These are phyloP conservation scores for Gloeophyllum trabeum DNA, from an alignment of 768 basidiomycete species.

Conservation along the genomic window DNA sequence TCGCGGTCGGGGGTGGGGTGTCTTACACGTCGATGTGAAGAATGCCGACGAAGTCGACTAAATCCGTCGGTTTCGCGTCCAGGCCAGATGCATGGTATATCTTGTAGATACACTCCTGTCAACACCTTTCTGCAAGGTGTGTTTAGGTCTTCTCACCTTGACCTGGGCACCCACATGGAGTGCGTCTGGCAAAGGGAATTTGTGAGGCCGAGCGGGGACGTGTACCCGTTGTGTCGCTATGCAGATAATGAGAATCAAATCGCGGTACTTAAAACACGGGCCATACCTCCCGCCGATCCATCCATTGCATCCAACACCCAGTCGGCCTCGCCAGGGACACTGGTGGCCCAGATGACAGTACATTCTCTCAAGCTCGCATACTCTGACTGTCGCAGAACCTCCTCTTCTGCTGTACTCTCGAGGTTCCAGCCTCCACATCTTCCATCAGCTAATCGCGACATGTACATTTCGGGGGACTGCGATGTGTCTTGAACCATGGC, in stretches of 20 bases:
- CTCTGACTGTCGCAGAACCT: conserved; percentile 23
- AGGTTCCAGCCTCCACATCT: conserved; percentile 73
- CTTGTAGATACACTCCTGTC: conserved; percentile 21
- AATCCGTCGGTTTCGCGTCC: conserved; percentile 45
- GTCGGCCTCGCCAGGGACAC: conserved; percentile 52
- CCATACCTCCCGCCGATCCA: conserved; percentile 6
- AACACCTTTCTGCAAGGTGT: background rate
- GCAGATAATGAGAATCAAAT: background rate
- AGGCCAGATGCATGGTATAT: conserved; percentile 44
- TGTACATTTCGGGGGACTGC: conserved; percentile 59
- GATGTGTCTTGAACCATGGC: conserved; percentile 83
- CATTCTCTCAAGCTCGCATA: conserved; percentile 49
- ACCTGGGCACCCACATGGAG: conserved; percentile 62
- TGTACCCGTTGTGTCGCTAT: background rate
- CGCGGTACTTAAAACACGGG: background rate
- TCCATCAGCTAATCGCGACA: conserved; percentile 30
- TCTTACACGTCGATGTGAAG: conserved; percentile 53
- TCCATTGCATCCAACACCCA: conserved; percentile 37
- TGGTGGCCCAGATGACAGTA: conserved; percentile 61
- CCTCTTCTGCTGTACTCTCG: conserved; percentile 16
- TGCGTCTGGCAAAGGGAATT: conserved; percentile 44
- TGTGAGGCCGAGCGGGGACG: conserved; percentile 33
- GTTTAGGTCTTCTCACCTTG: conserved; percentile 33
- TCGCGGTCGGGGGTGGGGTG: conserved; percentile 7
- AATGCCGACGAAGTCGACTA: conserved; percentile 67